A percentile compares a stretch with the other conserved stretches of the same genome.
Evolutionary conservation across 257 asterid genomes (phyloP).

Genomic region (Jacaranda copaia): DNA sequence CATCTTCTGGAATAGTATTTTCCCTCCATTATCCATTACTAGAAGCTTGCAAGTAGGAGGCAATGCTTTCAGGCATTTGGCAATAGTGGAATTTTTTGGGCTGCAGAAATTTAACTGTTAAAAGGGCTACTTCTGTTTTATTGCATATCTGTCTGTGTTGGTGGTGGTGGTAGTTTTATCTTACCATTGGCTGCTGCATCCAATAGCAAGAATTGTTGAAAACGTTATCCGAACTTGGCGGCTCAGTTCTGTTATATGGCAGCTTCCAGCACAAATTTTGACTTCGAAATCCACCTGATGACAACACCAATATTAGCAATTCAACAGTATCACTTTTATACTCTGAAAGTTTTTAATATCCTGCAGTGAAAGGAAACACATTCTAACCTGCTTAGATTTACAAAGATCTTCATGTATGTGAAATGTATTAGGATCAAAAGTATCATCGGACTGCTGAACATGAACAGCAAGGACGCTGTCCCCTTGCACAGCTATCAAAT

Average conservation of each 20-base stretch:
- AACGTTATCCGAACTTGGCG: constrained; percentile 69
- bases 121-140: neutral
- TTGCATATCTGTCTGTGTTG: neutral
- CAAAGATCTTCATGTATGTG: constrained; percentile 58
- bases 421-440: constrained; percentile 73
- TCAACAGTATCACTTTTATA: constrained; percentile 2
- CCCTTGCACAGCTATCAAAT: constrained; percentile 45
- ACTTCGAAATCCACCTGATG: constrained; percentile 80
- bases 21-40: constrained; percentile 68
- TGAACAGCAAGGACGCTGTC: constrained; percentile 77
- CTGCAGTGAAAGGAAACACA: neutral
- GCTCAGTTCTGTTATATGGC: constrained; percentile 61
- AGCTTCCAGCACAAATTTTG: constrained; percentile 66
- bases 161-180: constrained; percentile 11
- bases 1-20: constrained; percentile 55
- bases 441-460: constrained; percentile 55
- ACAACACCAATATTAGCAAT: constrained; percentile 9
- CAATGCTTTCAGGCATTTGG: constrained; percentile 59
- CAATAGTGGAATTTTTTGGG: constrained; percentile 46
- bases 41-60: constrained; percentile 88
- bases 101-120: constrained; percentile 46
- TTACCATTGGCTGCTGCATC: constrained; percentile 50
- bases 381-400: constrained; percentile 51
- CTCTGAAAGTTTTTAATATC: neutral
- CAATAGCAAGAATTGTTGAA: constrained; percentile 62